These are phyloP conservation scores for Cutaneotrichosporon spelunceum DNA, from an alignment of 1,284 basidiomycete genomes.

Conservation along the genomic window DNA sequence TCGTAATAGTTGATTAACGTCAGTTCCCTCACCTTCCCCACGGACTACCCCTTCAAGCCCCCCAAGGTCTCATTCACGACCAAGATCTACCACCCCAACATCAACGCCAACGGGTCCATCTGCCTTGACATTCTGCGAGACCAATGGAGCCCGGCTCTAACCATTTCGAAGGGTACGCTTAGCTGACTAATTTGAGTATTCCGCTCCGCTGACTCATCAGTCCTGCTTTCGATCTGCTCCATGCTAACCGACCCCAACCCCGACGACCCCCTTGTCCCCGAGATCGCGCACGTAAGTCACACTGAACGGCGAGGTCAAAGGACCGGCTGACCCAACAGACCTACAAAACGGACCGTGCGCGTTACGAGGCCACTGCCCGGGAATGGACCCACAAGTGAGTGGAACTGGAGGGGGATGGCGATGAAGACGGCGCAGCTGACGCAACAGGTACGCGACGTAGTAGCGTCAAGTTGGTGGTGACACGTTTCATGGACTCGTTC, in stretches of 20 bases:
- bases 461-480: conserved; percentile 10
- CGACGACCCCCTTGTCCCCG: conserved; percentile 72
- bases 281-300: conserved; percentile 56
- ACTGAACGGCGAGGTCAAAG: not conserved
- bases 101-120: conserved; percentile 79
- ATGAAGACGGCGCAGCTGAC: not conserved
- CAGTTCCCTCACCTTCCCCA: conserved; percentile 53
- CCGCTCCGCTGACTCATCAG: conserved; percentile 51
- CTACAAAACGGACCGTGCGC: conserved; percentile 91
- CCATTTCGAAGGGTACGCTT: conserved; percentile 88
- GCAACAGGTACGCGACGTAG: conserved; percentile 37
- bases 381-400: conserved; percentile 94
- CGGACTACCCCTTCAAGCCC: conserved; percentile 96
- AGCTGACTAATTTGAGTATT: not conserved
- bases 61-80: conserved; percentile 99
- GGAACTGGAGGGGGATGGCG: not conserved
- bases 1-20: conserved; percentile 14
- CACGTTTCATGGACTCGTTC: conserved; percentile 6
- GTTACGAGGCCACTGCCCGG: conserved; percentile 90
- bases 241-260: conserved; percentile 97
- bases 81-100: conserved; percentile 64
- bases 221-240: conserved; percentile 89
- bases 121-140: conserved; percentile 96
- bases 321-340: conserved; percentile 55
- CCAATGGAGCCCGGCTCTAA: conserved; percentile 97